Evolutionary conservation across 441 rosid species (phyloP).

Genomic region (Flueggea neowawraea): DNA sequence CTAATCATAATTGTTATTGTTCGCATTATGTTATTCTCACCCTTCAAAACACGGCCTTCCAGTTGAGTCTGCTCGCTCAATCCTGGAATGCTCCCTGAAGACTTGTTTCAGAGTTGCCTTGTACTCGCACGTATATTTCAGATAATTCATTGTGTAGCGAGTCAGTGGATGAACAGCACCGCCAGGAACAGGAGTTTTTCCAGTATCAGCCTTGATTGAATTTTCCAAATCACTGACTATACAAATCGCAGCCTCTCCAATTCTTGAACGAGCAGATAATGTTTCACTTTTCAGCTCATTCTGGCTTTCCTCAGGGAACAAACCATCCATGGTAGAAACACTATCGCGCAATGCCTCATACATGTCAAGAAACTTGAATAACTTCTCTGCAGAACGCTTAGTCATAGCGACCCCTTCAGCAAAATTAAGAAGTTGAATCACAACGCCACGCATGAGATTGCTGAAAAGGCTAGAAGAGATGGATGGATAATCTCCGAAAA

Average conservation of each 20-base stretch:
- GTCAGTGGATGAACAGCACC: constrained; percentile 92
- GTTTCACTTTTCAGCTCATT: constrained; percentile 52
- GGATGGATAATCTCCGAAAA: constrained; percentile 36
- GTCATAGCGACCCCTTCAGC: constrained; percentile 75
- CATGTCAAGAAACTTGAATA: constrained; percentile 83
- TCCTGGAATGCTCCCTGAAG: constrained; percentile 64
- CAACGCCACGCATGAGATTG: constrained; percentile 41
- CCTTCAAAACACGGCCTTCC: no score
- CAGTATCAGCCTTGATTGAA: constrained; percentile 66
- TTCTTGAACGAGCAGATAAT: constrained; percentile 38
- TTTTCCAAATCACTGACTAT: constrained; percentile 73
- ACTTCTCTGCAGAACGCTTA: constrained; percentile 67
- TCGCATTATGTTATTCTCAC: neutral
- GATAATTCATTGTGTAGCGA: constrained; percentile 88
- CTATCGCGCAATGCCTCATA: constrained; percentile 71
- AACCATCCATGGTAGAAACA: constrained; percentile 30
- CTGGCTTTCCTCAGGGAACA: constrained; percentile 38
- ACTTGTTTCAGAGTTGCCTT: constrained; percentile 75
- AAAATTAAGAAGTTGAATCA: constrained; percentile 68
- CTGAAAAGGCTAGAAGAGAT: constrained; percentile 41
- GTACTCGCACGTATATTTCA: constrained; percentile 78
- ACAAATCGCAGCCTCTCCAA: constrained; percentile 70
- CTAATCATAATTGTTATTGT: neutral
- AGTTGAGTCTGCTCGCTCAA: constrained; percentile 31
- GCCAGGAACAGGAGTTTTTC: constrained; percentile 72